Evolutionary conservation across 192 early-diverging fungal genomes (phyloP).

Genomic region (Gonapodya sp.): DNA sequence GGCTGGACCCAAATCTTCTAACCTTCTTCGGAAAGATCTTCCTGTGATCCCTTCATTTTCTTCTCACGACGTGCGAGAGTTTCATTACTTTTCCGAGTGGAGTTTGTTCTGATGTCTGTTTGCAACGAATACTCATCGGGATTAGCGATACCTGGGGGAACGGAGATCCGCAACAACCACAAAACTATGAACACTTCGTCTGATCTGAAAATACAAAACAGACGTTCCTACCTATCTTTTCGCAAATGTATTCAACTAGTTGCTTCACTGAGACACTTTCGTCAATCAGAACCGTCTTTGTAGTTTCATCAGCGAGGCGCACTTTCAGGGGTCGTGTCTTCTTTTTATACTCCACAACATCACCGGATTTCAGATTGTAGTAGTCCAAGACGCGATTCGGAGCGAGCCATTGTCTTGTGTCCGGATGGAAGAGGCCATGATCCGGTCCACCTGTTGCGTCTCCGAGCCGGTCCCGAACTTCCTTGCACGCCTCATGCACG

Average conservation of each 20-base stretch:
- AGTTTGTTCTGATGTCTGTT: constrained; percentile 11
- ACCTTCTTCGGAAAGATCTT: not conserved
- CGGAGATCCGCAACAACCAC: not conserved
- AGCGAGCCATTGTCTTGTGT: constrained; percentile 40
- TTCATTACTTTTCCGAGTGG: constrained; percentile 4
- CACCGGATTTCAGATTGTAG: constrained; percentile 46
- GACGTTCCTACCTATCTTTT: constrained; percentile 32
- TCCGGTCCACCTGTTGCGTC: constrained; percentile 37
- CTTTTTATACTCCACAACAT: constrained; percentile 45
- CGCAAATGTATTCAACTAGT: constrained; percentile 39
- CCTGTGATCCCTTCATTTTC: constrained; percentile 16
- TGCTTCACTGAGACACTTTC: constrained; percentile 28
- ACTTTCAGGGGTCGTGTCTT: constrained; percentile 45
- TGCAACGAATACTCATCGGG: constrained; percentile 48
- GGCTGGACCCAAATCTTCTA: too few species aligned
- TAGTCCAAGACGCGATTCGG: constrained; percentile 40
- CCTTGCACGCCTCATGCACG: constrained; percentile 42
- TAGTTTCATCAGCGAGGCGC: constrained; percentile 32
- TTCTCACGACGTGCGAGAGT: constrained; percentile 16
- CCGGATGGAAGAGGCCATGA: constrained; percentile 42
- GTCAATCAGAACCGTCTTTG: constrained; percentile 47
- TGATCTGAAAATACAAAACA: not conserved
- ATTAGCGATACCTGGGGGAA: constrained; percentile 32
- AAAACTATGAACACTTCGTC: not conserved
- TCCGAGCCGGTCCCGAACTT: constrained; percentile 44